Conservation (phyloP, 2,329 filamentous ascomycete genomes). For the Aspergillus japonicus region DNA sequence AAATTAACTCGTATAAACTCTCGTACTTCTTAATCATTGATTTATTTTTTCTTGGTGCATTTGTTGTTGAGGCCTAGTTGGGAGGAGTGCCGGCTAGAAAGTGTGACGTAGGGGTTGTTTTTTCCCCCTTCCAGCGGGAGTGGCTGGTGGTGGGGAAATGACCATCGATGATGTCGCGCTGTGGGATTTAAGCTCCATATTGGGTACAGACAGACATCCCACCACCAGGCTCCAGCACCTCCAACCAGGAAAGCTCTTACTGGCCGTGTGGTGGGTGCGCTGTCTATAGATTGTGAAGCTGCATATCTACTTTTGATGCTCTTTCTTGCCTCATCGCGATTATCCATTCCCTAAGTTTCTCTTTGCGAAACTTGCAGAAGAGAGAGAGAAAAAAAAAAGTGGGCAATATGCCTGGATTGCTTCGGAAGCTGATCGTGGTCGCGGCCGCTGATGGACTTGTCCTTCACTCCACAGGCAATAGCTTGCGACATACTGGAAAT, state of each 20-base stretch:
- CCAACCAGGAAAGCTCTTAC: not conserved
- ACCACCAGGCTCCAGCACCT: not conserved
- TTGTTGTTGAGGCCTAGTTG: not conserved
- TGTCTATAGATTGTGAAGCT: not conserved
- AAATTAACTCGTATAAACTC: not conserved
- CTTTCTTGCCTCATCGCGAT: not conserved
- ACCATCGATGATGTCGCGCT: slow-evolving; percentile 6
- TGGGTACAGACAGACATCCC: not conserved
- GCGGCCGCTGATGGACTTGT: slow-evolving; percentile 80
- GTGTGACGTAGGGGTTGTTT: slow-evolving; percentile 5
- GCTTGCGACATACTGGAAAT: slow-evolving; percentile 45
- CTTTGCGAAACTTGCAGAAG: slow-evolving; percentile 8
- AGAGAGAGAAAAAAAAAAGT: not conserved
- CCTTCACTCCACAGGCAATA: slow-evolving; percentile 66
- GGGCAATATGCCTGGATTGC: slow-evolving; percentile 67
- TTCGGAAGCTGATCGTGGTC: slow-evolving; percentile 76
- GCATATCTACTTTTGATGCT: not conserved
- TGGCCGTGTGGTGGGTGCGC: not conserved
- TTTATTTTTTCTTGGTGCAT: not conserved
- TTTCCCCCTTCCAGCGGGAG: not conserved
- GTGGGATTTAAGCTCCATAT: not conserved
- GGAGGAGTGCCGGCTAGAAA: not conserved
- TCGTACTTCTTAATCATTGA: not conserved
- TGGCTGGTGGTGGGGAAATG: slow-evolving; percentile 3
- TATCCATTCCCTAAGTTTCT: not conserved